These are phyloP conservation scores for Amanita exitialis DNA, from an alignment of 768 basidiomycete genomes.

Conservation along the genomic window DNA sequence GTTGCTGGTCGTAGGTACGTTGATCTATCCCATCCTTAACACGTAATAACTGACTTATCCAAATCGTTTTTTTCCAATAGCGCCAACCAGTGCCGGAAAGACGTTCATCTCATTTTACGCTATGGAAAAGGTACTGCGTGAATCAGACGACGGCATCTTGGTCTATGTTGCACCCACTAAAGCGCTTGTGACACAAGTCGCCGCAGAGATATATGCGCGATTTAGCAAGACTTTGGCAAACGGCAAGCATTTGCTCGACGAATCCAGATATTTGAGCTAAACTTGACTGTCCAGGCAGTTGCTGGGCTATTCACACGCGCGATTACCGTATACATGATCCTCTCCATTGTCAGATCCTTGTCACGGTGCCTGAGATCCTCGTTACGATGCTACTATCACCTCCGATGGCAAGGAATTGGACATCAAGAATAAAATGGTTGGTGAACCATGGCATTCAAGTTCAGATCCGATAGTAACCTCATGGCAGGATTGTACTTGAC, in stretches of 20 bases:
- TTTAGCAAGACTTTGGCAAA: slow-evolving; percentile 42
- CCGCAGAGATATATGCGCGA: slow-evolving; percentile 64
- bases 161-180: slow-evolving; percentile 74
- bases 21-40: background rate
- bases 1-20: slow-evolving; percentile 55
- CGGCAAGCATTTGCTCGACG: slow-evolving; percentile 21
- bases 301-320: slow-evolving; percentile 59
- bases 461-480: background rate
- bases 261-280: background rate
- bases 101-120: slow-evolving; percentile 74
- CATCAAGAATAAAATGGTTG: slow-evolving; percentile 50
- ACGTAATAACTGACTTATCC: background rate
- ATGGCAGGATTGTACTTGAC: slow-evolving; percentile 53
- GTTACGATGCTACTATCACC: slow-evolving; percentile 64
- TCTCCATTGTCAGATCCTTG: slow-evolving; percentile 59
- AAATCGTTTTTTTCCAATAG: slow-evolving; percentile 19
- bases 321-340: slow-evolving; percentile 56
- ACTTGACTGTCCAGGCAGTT: slow-evolving; percentile 28
- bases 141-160: slow-evolving; percentile 55
- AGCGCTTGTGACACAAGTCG: slow-evolving; percentile 61
- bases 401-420: slow-evolving; percentile 49
- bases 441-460: slow-evolving; percentile 5
- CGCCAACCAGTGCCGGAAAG: slow-evolving; percentile 66
- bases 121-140: slow-evolving; percentile 57
- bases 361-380: slow-evolving; percentile 67